Conservation (phyloP, 2,329 filamentous ascomycete species). For the Hymenoscyphus fructigenus region DNA sequence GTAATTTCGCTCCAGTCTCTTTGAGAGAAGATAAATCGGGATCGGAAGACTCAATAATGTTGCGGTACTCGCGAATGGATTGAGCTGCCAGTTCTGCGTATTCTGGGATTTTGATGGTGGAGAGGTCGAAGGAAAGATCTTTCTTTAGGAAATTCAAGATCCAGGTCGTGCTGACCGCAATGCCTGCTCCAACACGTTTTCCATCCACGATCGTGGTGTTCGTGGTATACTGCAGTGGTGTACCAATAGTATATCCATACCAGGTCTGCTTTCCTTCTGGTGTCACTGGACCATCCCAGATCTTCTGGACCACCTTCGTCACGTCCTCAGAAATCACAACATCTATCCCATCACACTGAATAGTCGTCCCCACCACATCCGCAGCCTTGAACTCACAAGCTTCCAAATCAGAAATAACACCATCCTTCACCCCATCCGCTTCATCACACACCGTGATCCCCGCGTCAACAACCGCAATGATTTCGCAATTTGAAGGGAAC, state of each 20-base stretch:
- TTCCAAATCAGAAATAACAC: conserved; percentile 15
- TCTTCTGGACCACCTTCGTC: conserved; percentile 13
- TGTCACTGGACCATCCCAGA: conserved; percentile 12
- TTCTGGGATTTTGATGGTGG: conserved; percentile 14
- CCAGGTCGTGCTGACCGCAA: background rate
- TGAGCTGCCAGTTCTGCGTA: conserved; percentile 7
- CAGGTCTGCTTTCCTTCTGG: conserved; percentile 12
- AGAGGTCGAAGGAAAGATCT: conserved; percentile 16
- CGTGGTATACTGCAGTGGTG: conserved; percentile 1
- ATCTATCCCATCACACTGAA: conserved; percentile 17
- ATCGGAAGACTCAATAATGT: conserved; percentile 15
- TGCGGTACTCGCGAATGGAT: background rate
- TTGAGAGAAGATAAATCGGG: conserved; percentile 27
- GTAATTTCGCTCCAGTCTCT: conserved; percentile 17
- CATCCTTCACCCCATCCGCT: conserved; percentile 24
- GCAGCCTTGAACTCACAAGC: conserved; percentile 21
- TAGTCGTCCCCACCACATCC: conserved; percentile 10
- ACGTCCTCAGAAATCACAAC: conserved; percentile 11
- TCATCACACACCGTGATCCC: conserved; percentile 19
- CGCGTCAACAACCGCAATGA: conserved; percentile 16
- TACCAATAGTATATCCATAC: conserved; percentile 13
- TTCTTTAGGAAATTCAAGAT: conserved; percentile 13
- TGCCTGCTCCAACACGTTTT: conserved; percentile 7
- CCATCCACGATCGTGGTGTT: conserved; percentile 3
- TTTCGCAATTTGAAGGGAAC: conserved; percentile 16